Evolutionary conservation across 192 early-diverging fungal genomes (phyloP).

Genomic region (Pecoramyces ruminantium): DNA sequence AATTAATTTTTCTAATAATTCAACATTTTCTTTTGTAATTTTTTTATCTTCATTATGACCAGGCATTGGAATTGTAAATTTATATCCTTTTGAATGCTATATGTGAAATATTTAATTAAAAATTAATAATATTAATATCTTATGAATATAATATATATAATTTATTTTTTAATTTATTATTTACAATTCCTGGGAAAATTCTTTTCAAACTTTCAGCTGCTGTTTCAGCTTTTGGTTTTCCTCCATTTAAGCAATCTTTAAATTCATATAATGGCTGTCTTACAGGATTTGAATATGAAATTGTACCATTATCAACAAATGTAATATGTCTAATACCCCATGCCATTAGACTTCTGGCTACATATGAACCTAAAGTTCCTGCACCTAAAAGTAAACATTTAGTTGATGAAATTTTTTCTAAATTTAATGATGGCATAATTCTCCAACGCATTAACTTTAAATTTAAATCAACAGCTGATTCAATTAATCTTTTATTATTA

Average conservation of each 20-base stretch:
- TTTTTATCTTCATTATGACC: conserved; percentile 51
- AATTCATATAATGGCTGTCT: conserved; percentile 86
- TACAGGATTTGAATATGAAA: conserved; percentile 92
- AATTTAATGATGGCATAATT: conserved; percentile 59
- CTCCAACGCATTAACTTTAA: conserved; percentile 96
- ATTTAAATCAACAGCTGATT: conserved; percentile 82
- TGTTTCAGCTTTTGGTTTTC: conserved; percentile 67
- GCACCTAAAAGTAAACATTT: conserved; percentile 80
- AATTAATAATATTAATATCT: neutral
- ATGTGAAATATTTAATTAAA: neutral
- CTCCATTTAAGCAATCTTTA: conserved; percentile 73
- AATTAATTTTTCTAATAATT: conserved; percentile 44
- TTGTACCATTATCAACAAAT: conserved; percentile 78
- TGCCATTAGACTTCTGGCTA: conserved; percentile 62
- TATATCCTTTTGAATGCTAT: conserved; percentile 47
- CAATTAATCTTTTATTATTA: conserved; percentile 44
- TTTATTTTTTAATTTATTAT: neutral
- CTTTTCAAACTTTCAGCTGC: conserved; percentile 58
- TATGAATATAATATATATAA: neutral
- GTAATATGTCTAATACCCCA: conserved; percentile 92
- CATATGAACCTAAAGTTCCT: conserved; percentile 89
- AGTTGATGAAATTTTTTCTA: conserved; percentile 58
- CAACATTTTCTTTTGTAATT: conserved; percentile 16
- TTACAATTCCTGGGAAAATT: conserved; percentile 69
- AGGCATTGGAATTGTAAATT: conserved; percentile 86